phyloP scores from a whole-genome alignment of 345 rosid species.

The Crucihimalaya himalaica region DNA sequence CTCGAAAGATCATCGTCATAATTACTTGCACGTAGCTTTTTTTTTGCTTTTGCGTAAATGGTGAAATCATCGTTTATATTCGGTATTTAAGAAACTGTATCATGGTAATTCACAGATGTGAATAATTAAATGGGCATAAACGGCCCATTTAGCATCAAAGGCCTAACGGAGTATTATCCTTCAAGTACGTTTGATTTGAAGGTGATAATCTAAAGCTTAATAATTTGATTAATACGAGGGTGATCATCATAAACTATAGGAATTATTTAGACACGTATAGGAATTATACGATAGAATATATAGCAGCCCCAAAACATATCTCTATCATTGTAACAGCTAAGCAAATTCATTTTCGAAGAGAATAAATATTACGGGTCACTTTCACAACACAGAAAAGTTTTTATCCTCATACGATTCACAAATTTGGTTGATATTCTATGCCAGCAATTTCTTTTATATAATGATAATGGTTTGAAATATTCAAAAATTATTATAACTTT shows the following conservation, averaged over 20 bases:
- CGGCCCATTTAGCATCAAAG: neutral
- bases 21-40: constrained; percentile 30
- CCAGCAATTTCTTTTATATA: neutral
- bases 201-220: too few relatives aligned
- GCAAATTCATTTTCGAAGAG: constrained; percentile 13
- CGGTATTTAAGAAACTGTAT: neutral
- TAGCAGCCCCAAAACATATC: neutral
- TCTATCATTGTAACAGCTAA: constrained; percentile 14
- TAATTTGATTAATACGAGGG: too few relatives aligned
- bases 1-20: constrained; percentile 1
- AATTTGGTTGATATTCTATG: neutral
- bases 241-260: too few relatives aligned
- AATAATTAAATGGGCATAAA: neutral
- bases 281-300: neutral
- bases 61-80: neutral
- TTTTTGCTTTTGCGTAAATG: neutral
- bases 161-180: too few relatives aligned
- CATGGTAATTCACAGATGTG: neutral
- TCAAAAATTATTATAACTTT: too few relatives aligned
- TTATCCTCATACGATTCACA: neutral
- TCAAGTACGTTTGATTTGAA: too few relatives aligned
- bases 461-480: neutral
- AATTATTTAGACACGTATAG: constrained; percentile 5
- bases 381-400: neutral
- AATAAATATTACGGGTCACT: constrained; percentile 20